Percentiles rank a stretch among this genome's conserved stretches.
These are phyloP conservation scores for Microglena sp. DNA, from an alignment of 139 green algal species.

Conservation along the genomic window DNA sequence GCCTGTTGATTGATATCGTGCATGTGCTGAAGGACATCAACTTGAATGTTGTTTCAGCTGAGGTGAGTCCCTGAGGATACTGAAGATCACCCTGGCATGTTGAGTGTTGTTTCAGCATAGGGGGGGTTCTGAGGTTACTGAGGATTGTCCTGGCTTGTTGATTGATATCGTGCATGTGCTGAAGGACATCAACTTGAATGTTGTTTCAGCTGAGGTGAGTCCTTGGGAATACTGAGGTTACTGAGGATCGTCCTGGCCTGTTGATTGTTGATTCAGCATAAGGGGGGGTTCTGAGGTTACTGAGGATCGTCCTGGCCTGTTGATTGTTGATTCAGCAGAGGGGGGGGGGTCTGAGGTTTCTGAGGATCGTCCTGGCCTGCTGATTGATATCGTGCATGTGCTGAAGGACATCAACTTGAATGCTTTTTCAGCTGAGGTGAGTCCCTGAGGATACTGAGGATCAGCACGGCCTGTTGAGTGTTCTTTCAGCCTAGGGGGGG, in stretches of 20 bases:
- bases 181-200: conserved; percentile 92
- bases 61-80: conserved; percentile 40
- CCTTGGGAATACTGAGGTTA: too few species aligned
- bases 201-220: conserved; percentile 84
- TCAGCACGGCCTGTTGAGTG: too few species aligned
- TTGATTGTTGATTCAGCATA: conserved; percentile 81
- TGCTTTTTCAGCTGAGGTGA: conserved; percentile 87
- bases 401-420: conserved; percentile 93
- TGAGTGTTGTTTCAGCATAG: too few species aligned
- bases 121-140: conserved; percentile 17
- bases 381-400: conserved; percentile 44
- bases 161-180: conserved; percentile 52
- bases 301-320: too few species aligned
- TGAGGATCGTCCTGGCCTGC: conserved; percentile 46
- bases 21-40: conserved; percentile 84
- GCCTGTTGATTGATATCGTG: conserved; percentile 53
- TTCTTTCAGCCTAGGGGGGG: too few species aligned
- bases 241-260: conserved; percentile 46
- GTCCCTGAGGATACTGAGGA: background rate
- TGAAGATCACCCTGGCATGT: too few species aligned
- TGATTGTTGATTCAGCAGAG: too few species aligned
- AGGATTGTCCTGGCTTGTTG: conserved; percentile 53
- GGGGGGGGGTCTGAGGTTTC: too few species aligned
- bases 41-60: conserved; percentile 88
- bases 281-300: conserved; percentile 38